Percentiles rank a stretch among this genome's conserved stretches.
phyloP scores from a whole-genome alignment of 129 eudicot genomes.

The Arctium minus region DNA sequence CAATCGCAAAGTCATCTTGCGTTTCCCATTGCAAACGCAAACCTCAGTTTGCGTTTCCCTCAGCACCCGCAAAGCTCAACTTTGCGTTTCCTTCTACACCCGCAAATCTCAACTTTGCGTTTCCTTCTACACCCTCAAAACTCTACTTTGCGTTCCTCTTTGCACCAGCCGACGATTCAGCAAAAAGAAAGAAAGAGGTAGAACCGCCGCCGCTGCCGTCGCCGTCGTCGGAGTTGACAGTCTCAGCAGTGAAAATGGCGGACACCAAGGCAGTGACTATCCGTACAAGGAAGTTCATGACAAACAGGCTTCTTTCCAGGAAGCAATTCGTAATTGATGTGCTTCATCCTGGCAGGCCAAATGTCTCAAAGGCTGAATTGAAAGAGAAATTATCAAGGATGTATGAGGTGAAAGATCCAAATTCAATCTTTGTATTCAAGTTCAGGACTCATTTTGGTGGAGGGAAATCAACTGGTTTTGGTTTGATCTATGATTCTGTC shows the following conservation, averaged over 20 bases:
- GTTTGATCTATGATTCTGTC: conserved; percentile 84
- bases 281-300: conserved; percentile 83
- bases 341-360: conserved; percentile 75
- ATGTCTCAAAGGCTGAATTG: conserved; percentile 88
- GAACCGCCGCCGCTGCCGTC: not conserved
- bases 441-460: conserved; percentile 92
- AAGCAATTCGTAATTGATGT: conserved; percentile 88
- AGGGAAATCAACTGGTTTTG: conserved; percentile 90
- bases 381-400: conserved; percentile 68
- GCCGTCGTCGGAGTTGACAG: conserved; percentile 21
- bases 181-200: not conserved
- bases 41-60: too few species aligned
- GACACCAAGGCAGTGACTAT: conserved; percentile 73
- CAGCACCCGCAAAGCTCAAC: too few species aligned
- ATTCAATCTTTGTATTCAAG: conserved; percentile 76
- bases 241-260: conserved; percentile 48
- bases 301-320: conserved; percentile 76
- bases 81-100: too few species aligned
- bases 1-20: too few species aligned
- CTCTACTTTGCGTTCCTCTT: too few species aligned
- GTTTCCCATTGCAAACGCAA: too few species aligned
- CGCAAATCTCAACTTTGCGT: too few species aligned
- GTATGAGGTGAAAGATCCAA: conserved; percentile 72
- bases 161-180: not conserved
- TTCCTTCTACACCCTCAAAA: too few species aligned